Evolutionary conservation across 345 rosid species (phyloP).

Genomic region (Carallia pectinifolia): DNA sequence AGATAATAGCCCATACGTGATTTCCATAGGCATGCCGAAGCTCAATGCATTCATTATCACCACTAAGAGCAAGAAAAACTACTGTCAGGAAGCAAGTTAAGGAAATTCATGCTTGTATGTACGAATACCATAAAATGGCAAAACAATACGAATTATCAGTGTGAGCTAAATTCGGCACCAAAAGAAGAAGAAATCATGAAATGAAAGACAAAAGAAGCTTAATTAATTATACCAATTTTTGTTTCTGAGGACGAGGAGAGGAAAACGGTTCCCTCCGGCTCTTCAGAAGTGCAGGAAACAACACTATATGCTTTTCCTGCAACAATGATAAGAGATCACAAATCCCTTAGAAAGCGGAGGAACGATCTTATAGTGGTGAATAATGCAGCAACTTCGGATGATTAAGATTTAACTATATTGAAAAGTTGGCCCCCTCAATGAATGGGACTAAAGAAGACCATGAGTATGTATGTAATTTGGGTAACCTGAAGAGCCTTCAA

Average conservation of each 20-base stretch:
- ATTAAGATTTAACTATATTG: no score
- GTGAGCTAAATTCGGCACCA: background rate
- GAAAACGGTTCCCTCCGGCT: conserved; percentile 55
- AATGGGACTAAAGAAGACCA: background rate
- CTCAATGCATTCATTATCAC: no score
- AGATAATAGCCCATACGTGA: no score
- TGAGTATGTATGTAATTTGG: background rate
- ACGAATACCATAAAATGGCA: no score
- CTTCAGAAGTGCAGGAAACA: conserved; percentile 50
- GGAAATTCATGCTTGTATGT: no score
- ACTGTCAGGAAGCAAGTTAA: no score
- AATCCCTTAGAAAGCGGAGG: background rate
- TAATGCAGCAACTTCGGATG: background rate
- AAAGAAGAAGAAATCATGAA: background rate
- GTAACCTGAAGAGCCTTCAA: conserved; percentile 62
- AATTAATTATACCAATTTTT: conserved; percentile 32
- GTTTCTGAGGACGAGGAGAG: conserved; percentile 48
- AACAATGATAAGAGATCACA: conserved; percentile 2
- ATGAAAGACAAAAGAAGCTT: background rate
- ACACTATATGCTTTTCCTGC: conserved; percentile 63
- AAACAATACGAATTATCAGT: no score
- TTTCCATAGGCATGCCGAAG: no score
- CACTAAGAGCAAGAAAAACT: no score
- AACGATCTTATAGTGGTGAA: no score
- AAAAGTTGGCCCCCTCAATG: background rate